phyloP scores from a whole-genome alignment of 768 basidiomycete species.

The Boletus sensibilis region DNA sequence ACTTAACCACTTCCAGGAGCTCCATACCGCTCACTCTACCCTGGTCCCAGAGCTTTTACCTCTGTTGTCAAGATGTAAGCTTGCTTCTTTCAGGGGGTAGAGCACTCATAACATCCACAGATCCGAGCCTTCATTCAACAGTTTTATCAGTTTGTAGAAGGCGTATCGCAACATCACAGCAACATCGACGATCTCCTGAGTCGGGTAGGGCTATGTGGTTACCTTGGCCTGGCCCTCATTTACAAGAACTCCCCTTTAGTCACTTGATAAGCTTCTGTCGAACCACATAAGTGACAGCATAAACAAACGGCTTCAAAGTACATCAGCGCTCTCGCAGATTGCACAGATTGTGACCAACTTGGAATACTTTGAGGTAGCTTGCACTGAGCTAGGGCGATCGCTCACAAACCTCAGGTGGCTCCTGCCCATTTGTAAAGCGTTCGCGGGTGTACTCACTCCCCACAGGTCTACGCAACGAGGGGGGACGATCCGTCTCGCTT shows the following conservation, averaged over 20 bases:
- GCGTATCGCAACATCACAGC: slow-evolving; percentile 86
- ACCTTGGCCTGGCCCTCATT: neutral
- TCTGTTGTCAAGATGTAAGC: slow-evolving; percentile 85
- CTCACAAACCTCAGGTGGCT: slow-evolving; percentile 77
- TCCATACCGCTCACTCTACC: slow-evolving; percentile 73
- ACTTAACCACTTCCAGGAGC: slow-evolving; percentile 41
- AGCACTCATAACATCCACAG: slow-evolving; percentile 37
- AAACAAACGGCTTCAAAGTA: slow-evolving; percentile 65
- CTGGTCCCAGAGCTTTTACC: slow-evolving; percentile 93
- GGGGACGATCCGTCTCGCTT: slow-evolving; percentile 72
- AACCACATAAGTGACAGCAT: slow-evolving; percentile 76
- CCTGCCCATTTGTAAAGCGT: neutral
- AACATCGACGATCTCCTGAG: slow-evolving; percentile 90
- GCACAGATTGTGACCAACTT: slow-evolving; percentile 91
- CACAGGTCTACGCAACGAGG: slow-evolving; percentile 81
- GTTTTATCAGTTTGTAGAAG: slow-evolving; percentile 96
- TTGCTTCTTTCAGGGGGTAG: neutral
- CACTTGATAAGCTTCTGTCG: slow-evolving; percentile 79
- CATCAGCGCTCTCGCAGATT: slow-evolving; percentile 83
- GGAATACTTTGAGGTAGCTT: slow-evolving; percentile 87
- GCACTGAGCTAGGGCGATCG: slow-evolving; percentile 79
- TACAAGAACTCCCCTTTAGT: slow-evolving; percentile 44
- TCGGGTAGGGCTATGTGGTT: slow-evolving; percentile 51
- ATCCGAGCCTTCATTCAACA: slow-evolving; percentile 89
- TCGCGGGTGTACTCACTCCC: slow-evolving; percentile 5